Evolutionary conservation across 23 red algal genomes (phyloP).

Genomic region (Chondrus crispus): DNA sequence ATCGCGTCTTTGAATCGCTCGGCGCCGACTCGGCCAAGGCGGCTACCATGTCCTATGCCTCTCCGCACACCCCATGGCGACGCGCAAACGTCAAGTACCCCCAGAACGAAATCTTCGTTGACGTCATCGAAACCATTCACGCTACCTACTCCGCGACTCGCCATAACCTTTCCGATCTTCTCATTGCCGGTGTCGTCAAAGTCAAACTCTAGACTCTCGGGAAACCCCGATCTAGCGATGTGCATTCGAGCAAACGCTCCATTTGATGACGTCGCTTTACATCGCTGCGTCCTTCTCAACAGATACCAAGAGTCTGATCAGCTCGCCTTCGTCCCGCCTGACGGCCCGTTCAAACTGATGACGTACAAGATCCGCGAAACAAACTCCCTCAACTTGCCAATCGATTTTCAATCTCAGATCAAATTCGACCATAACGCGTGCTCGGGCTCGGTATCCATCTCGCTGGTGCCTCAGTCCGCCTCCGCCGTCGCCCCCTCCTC

Average conservation of each 20-base stretch:
- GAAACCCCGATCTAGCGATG: constrained; percentile 80
- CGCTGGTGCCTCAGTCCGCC: constrained; percentile 43
- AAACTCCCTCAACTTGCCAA: constrained; percentile 41
- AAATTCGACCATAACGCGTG: constrained; percentile 27
- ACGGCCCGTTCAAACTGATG: constrained; percentile 76
- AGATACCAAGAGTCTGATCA: constrained; percentile 41
- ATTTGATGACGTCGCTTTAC: constrained; percentile 68
- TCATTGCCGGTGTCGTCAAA: constrained; percentile 53
- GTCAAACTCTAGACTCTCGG: constrained; percentile 71
- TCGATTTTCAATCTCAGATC: constrained; percentile 58
- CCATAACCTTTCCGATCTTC: constrained; percentile 35
- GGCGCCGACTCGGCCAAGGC: constrained; percentile 7
- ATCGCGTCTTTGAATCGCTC: constrained; percentile 56
- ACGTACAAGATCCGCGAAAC: constrained; percentile 56
- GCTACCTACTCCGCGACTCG: constrained; percentile 42
- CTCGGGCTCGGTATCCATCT: constrained; percentile 50
- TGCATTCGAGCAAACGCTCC: constrained; percentile 28
- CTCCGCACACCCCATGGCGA: constrained; percentile 45
- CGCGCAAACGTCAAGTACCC: constrained; percentile 67
- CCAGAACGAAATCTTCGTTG: constrained; percentile 92
- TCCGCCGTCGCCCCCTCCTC: not conserved
- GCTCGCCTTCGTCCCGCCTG: constrained; percentile 85
- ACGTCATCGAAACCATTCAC: constrained; percentile 80
- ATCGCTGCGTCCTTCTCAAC: constrained; percentile 70
- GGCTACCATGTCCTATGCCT: not conserved